Evolutionary conservation across 441 rosid genomes (phyloP), one percentile per base, ranked within the genome.

Genomic region (Erodium trifolium): DNA sequence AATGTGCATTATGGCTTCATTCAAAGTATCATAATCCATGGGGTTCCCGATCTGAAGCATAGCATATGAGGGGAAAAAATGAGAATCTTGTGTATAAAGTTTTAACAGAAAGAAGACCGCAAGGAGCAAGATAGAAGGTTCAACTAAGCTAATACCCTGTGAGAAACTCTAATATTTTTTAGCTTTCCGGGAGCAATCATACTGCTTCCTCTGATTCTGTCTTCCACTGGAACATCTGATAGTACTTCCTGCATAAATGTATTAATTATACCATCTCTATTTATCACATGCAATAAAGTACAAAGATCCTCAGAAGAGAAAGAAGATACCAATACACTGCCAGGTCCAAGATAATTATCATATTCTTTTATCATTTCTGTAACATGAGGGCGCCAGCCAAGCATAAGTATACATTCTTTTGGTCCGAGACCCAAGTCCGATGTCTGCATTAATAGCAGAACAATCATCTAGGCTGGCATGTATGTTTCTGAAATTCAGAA

Each of bases 281-380:
- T 41, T 41, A 41, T 41, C 45, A 41, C 2, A 41, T 41, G 7
- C 11, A 41, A 41, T 8, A 41, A 41, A 23, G 39, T 57, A 59
- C 67, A 59, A 43, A 74, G 67, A 65, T 19, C 39, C 70, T 37
- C 29, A 59, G 14, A 72, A 69, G 16, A 19, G 23, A 63, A 67
- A 70, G 39, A 72, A 66, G 74, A 69, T 88, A 93, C 99, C 96
- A 91, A 71, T 72, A 80, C 77, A 71, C 99, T 91, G 73, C 99
- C 96, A 67, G 99, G 96, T 73, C 99, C 97, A 69, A 93, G 96
- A 85, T 91, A 94, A 71, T 90, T 91, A 80, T 90, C 94, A 80
- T 91, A 91, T 83, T 94, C 99, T 73, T 89, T 82, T 64, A 88
- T 81, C 97, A 94, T 94, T 72, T 86, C 93, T 55, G 80, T 82